These are phyloP conservation scores for Helminthosporium solani DNA, from an alignment of 2,329 filamentous ascomycete species.

Conservation along the genomic window DNA sequence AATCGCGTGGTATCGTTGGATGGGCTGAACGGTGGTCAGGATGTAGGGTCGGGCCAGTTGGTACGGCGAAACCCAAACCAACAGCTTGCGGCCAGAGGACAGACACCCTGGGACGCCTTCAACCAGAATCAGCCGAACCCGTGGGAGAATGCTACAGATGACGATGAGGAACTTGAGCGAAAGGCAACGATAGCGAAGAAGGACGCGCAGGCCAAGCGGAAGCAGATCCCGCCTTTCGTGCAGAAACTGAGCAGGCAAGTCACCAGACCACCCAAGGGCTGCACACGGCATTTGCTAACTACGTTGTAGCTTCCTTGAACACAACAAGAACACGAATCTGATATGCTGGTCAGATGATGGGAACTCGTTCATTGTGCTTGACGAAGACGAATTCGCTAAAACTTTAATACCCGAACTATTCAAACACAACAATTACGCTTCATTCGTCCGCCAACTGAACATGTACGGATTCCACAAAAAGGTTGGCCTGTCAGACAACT, in stretches of 20 bases:
- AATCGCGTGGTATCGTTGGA: slow-evolving; percentile 38
- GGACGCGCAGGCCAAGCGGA: slow-evolving; percentile 85
- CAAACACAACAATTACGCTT: slow-evolving; percentile 79
- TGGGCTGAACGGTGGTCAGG: slow-evolving; percentile 24
- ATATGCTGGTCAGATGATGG: slow-evolving; percentile 98
- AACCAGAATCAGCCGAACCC: slow-evolving; percentile 48
- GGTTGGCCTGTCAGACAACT: slow-evolving; percentile 84
- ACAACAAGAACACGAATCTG: slow-evolving; percentile 87
- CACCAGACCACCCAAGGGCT: neutral
- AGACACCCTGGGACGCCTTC: slow-evolving; percentile 44
- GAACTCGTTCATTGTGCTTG: slow-evolving; percentile 92
- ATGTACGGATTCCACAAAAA: slow-evolving; percentile 60
- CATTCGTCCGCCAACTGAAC: slow-evolving; percentile 69
- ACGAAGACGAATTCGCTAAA: slow-evolving; percentile 86
- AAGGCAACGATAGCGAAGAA: slow-evolving; percentile 79
- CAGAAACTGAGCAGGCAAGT: slow-evolving; percentile 94
- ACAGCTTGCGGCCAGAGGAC: slow-evolving; percentile 45
- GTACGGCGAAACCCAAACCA: slow-evolving; percentile 50
- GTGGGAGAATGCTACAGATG: slow-evolving; percentile 63
- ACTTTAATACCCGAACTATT: slow-evolving; percentile 73
- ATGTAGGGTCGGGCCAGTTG: slow-evolving; percentile 44
- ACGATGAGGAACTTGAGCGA: slow-evolving; percentile 75
- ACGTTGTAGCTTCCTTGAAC: slow-evolving; percentile 76
- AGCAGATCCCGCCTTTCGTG: slow-evolving; percentile 96
- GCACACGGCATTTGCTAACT: slow-evolving; percentile 15